Evolutionary conservation across 2,329 filamentous ascomycete species (phyloP), one percentile per base, ranked within the genome.

Genomic region (Cercospora beticola): DNA sequence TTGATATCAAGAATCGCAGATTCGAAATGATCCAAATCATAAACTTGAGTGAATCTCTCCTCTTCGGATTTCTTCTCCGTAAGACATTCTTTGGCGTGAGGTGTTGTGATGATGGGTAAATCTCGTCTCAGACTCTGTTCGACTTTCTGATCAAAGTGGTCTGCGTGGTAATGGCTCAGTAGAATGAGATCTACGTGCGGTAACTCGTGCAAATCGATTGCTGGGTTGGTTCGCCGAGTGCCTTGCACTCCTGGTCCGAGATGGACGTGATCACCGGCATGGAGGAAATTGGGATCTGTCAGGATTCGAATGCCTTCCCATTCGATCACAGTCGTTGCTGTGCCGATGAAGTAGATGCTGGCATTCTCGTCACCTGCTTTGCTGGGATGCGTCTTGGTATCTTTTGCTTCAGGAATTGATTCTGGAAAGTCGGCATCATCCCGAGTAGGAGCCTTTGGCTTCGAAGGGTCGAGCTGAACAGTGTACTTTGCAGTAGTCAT

Each of bases 201-300:
- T 1, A 90, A 79, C 30, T 87, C 81, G 59, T 88, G 82, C 5
- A 90, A 75, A 66, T 89, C 84, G 16, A 90, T 81, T 0, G 86
- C 86, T 23, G 88, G 88, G 70, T 90, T 85, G 0, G 85, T 89
- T 26, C 78, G 77, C 1, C 88, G 81, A 26, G 81, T 82, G 0
- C 82, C 85, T 2, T 82, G 85, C 1, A 90, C 87, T 0, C 88
- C 88, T 0, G 88, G 88, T 0, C 88, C 89, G 1, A 90, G 83
- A 75, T 90, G 88, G 8, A 90, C 87, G 72, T 90, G 86, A 73
- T 90, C 87, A 33, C 88, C 88, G 1, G 84, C 84, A 73, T 89
- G 88, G 0, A 91, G 82, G 78, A 91, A 90, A 77, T 90, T 89
- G 8, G 87, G 86, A 31, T 82, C 86, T 0, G 86, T 88, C 60